These are phyloP conservation scores for Adansonia gregorii DNA, from an alignment of 441 rosid genomes.

Conservation along the genomic window DNA sequence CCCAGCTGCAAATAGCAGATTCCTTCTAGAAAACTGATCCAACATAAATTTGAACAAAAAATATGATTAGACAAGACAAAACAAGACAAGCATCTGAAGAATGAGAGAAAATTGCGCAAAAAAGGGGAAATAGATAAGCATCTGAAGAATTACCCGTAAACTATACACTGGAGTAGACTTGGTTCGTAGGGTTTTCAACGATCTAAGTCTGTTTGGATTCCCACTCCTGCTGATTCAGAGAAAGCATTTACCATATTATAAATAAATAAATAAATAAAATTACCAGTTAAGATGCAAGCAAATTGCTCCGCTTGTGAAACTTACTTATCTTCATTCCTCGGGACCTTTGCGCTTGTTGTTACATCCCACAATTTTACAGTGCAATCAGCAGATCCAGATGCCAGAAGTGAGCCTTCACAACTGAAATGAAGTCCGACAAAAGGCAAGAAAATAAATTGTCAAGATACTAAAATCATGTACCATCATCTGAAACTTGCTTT, in stretches of 20 bases:
- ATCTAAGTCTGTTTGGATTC: slow-evolving; percentile 72
- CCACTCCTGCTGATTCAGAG: slow-evolving; percentile 58
- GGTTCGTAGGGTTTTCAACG: slow-evolving; percentile 79
- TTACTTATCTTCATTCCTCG: slow-evolving; percentile 79
- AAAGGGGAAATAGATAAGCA: slow-evolving; percentile 3
- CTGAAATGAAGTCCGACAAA: slow-evolving; percentile 42
- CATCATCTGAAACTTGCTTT: neutral
- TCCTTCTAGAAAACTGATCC: slow-evolving; percentile 82
- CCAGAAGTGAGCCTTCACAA: slow-evolving; percentile 92
- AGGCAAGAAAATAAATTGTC: neutral
- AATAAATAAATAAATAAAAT: neutral
- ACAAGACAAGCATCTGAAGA: neutral
- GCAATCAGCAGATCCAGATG: slow-evolving; percentile 97
- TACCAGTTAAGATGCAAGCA: neutral
- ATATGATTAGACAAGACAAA: neutral
- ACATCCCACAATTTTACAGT: slow-evolving; percentile 94
- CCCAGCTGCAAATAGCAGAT: slow-evolving; percentile 84
- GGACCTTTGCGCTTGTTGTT: slow-evolving; percentile 63
- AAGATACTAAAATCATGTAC: neutral
- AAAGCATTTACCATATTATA: neutral
- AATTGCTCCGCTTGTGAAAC: slow-evolving; percentile 28
- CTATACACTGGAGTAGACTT: slow-evolving; percentile 82
- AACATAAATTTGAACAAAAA: neutral
- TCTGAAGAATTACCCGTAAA: slow-evolving; percentile 55
- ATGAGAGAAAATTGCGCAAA: neutral